phyloP scores from a whole-genome alignment of 2,329 filamentous ascomycete species.

The Blastomyces silverae region DNA sequence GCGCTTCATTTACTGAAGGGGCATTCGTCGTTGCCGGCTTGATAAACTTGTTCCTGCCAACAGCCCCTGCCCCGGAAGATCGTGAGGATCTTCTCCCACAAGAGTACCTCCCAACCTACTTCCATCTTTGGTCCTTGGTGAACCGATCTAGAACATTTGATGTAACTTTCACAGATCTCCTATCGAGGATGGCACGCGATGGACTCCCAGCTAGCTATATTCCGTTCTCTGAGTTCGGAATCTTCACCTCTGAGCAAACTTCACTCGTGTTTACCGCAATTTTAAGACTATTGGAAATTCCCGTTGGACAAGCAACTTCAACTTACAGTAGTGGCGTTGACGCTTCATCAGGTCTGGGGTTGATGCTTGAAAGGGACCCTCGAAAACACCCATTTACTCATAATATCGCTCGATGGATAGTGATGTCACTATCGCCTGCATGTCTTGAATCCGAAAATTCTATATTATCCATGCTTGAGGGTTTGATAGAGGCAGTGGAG shows the following conservation, averaged over 20 bases:
- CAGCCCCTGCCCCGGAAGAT: conserved; percentile 60
- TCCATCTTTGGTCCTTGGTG: conserved; percentile 92
- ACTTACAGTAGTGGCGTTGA: conserved; percentile 79
- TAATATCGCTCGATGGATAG: conserved; percentile 85
- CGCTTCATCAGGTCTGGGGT: conserved; percentile 70
- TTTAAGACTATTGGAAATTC: conserved; percentile 83
- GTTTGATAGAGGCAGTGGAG: conserved; percentile 87
- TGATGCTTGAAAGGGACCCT: conserved; percentile 84
- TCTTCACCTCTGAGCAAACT: conserved; percentile 88
- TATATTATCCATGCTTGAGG: conserved; percentile 76
- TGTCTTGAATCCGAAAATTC: conserved; percentile 73
- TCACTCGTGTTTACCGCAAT: conserved; percentile 89
- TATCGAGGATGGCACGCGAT: conserved; percentile 81
- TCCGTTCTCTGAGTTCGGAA: conserved; percentile 75
- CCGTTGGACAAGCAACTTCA: conserved; percentile 89
- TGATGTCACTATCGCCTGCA: conserved; percentile 82
- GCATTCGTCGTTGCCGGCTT: conserved; percentile 88
- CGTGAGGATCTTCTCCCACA: conserved; percentile 74
- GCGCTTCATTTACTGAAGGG: conserved; percentile 82
- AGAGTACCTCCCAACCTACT: conserved; percentile 85
- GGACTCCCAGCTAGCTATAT: conserved; percentile 68
- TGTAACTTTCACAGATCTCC: conserved; percentile 77
- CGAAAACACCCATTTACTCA: conserved; percentile 90
- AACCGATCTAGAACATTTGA: conserved; percentile 85
- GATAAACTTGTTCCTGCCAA: conserved; percentile 82